These are phyloP conservation scores for Vitis rupestris DNA, from an alignment of 164 flowering plant genomes.

Conservation along the genomic window DNA sequence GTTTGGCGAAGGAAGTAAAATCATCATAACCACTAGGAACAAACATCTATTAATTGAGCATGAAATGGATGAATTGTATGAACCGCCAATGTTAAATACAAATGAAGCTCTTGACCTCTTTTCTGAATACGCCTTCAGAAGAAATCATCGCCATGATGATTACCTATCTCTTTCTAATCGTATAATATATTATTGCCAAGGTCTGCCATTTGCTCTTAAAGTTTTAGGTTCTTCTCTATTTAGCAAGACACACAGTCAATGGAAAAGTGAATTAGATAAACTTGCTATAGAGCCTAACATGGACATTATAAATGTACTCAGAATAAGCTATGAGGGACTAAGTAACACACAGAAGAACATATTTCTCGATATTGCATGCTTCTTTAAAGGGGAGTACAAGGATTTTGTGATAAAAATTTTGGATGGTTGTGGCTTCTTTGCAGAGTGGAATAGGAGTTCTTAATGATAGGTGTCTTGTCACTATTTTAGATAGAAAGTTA, in stretches of 20 bases:
- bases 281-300: no score
- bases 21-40: constrained; percentile 7
- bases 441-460: no score
- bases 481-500: neutral
- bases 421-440: no score
- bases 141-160: neutral
- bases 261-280: no score
- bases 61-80: neutral
- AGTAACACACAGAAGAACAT: neutral
- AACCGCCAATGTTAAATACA: neutral
- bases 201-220: no score
- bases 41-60: neutral
- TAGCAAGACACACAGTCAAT: no score
- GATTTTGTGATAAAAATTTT: no score
- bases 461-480: neutral
- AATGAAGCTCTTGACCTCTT: constrained; percentile 1
- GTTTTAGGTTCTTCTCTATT: no score
- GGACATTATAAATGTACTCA: neutral
- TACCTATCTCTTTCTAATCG: neutral
- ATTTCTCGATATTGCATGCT: neutral
- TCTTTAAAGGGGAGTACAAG: neutral
- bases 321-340: constrained; percentile 5
- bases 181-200: neutral
- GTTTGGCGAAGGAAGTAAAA: constrained; percentile 7
- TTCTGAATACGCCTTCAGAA: neutral